These are phyloP conservation scores for Hypoxylon sp. DNA, from an alignment of 2,329 filamentous ascomycete species.

Conservation along the genomic window DNA sequence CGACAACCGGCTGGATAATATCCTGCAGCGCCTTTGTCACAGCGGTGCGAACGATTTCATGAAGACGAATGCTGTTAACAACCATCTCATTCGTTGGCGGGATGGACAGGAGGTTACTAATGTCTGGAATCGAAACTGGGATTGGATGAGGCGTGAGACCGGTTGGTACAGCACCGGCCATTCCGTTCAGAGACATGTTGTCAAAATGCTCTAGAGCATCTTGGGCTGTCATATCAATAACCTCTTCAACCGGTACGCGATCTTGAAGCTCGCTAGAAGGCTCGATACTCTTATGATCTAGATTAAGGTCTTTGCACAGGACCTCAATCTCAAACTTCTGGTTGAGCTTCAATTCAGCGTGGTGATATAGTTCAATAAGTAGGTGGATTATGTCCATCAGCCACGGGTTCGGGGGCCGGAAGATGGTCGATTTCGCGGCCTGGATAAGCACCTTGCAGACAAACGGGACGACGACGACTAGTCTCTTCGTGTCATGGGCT, in stretches of 20 bases:
- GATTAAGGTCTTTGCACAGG: slow-evolving; percentile 88
- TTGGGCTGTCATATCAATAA: slow-evolving; percentile 70
- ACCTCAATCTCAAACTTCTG: slow-evolving; percentile 99
- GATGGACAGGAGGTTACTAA: slow-evolving; percentile 83
- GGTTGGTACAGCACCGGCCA: slow-evolving; percentile 76
- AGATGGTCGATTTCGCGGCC: slow-evolving; percentile 86
- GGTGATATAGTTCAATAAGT: slow-evolving; percentile 93
- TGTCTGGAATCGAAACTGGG: slow-evolving; percentile 85
- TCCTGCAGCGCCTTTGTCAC: slow-evolving; percentile 93
- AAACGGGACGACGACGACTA: slow-evolving; percentile 95
- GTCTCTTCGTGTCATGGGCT: slow-evolving; percentile 90
- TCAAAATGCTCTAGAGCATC: slow-evolving; percentile 87
- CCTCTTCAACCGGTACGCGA: slow-evolving; percentile 75
- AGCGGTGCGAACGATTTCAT: slow-evolving; percentile 85
- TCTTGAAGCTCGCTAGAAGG: slow-evolving; percentile 89
- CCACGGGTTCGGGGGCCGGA: slow-evolving; percentile 97
- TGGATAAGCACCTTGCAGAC: slow-evolving; percentile 96
- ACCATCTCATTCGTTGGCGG: slow-evolving; percentile 86
- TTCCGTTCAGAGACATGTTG: slow-evolving; percentile 81
- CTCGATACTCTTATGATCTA: slow-evolving; percentile 94
- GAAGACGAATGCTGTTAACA: slow-evolving; percentile 76
- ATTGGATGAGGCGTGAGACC: slow-evolving; percentile 84
- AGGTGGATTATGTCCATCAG: slow-evolving; percentile 95
- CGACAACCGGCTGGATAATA: slow-evolving; percentile 97
- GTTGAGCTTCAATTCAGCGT: slow-evolving; percentile 93